Percentiles rank a stretch among this genome's conserved stretches.
Conservation (phyloP, 2,329 filamentous ascomycete species). For the Harringtonia lauricola region DNA sequence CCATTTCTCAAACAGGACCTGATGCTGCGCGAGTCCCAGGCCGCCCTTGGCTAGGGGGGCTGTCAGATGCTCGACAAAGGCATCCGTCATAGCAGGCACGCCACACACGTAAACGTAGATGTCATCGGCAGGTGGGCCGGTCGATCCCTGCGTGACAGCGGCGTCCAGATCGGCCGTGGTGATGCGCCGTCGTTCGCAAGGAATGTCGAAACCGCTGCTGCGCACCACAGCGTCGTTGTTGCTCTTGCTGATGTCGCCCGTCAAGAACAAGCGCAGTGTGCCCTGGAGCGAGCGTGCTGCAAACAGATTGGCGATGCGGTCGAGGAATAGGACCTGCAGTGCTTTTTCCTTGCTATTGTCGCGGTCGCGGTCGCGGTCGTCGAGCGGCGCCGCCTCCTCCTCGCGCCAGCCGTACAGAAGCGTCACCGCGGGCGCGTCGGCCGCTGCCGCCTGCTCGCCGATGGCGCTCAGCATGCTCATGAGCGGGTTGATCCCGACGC, state of each 20-base stretch:
- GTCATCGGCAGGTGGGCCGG: neutral
- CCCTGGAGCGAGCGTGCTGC: slow-evolving; percentile 25
- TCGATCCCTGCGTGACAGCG: slow-evolving; percentile 20
- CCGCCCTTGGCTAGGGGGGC: slow-evolving; percentile 12
- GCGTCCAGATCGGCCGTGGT: slow-evolving; percentile 27
- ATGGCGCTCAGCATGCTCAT: slow-evolving; percentile 62
- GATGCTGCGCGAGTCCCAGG: slow-evolving; percentile 14
- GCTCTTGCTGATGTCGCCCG: neutral
- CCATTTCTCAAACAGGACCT: slow-evolving; percentile 26
- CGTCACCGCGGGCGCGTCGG: slow-evolving; percentile 29
- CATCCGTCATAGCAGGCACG: slow-evolving; percentile 57
- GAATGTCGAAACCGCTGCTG: slow-evolving; percentile 15
- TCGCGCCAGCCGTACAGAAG: slow-evolving; percentile 51
- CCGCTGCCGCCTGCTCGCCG: slow-evolving; percentile 23
- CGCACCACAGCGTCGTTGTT: slow-evolving; percentile 10
- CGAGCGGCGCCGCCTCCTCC: too few species aligned
- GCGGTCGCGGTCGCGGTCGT: too few species aligned
- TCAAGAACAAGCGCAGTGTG: slow-evolving; percentile 35
- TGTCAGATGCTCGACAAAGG: slow-evolving; percentile 40
- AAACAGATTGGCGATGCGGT: slow-evolving; percentile 33
- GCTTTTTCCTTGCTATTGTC: neutral
- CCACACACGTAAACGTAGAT: slow-evolving; percentile 53
- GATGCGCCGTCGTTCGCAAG: slow-evolving; percentile 29
- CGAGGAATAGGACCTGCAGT: slow-evolving; percentile 41
- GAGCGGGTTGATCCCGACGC: slow-evolving; percentile 73